Conservation (phyloP, 202 grass and related monocot species). For the Digitaria exilis region DNA sequence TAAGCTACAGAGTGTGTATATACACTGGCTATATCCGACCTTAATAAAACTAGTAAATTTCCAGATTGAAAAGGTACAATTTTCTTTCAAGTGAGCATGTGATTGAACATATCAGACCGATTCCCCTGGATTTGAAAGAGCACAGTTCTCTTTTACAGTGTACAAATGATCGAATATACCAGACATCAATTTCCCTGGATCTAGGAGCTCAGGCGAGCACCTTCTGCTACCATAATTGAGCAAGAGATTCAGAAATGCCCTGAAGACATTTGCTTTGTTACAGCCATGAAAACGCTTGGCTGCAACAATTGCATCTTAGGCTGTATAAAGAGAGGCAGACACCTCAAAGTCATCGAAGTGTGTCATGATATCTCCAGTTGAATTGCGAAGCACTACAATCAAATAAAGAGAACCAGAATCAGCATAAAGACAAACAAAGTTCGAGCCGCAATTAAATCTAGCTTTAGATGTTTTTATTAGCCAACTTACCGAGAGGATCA, state of each 20-base stretch:
- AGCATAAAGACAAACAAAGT: neutral
- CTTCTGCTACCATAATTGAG: neutral
- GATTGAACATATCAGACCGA: neutral
- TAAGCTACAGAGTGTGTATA: constrained; percentile 9
- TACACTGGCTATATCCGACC: constrained; percentile 8
- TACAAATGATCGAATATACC: constrained; percentile 12
- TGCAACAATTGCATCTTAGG: constrained; percentile 17
- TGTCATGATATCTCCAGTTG: constrained; percentile 40
- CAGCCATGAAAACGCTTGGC: neutral
- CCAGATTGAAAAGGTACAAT: neutral
- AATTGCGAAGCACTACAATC: constrained; percentile 42
- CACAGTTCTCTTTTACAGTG: neutral
- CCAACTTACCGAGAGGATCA: constrained; percentile 54
- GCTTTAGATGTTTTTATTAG: neutral
- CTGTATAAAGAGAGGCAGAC: constrained; percentile 23
- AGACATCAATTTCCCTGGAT: constrained; percentile 15
- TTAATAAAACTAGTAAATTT: neutral
- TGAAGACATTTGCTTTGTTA: neutral
- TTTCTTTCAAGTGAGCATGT: constrained; percentile 10
- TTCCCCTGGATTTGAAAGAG: neutral
- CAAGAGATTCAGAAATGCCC: neutral
- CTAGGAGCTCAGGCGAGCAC: neutral
- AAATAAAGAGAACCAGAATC: constrained; percentile 15
- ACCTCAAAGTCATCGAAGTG: constrained; percentile 2
- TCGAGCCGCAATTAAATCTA: neutral